These are phyloP conservation scores for Metahyphopichia silvanorum DNA, from an alignment of 805 yeast species.

Conservation along the genomic window DNA sequence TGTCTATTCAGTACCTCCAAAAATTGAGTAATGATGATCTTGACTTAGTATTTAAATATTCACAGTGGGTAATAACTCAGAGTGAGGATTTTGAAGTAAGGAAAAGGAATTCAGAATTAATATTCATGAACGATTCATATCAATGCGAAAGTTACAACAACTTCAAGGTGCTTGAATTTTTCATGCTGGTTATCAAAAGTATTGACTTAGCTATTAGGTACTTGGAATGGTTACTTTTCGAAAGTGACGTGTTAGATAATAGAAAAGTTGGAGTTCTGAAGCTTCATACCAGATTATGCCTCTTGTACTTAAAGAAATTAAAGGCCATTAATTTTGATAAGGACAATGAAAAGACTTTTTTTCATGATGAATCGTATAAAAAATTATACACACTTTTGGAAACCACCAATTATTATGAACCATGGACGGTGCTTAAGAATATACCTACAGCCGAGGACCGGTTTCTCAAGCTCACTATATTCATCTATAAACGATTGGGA, in stretches of 20 bases:
- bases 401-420: conserved; percentile 30
- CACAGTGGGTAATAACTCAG: conserved; percentile 48
- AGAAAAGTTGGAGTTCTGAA: conserved; percentile 16
- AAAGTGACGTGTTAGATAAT: conserved; percentile 27
- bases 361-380: conserved; percentile 14
- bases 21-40: conserved; percentile 48
- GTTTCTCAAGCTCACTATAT: conserved; percentile 47
- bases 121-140: conserved; percentile 66
- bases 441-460: conserved; percentile 30
- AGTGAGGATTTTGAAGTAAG: conserved; percentile 4
- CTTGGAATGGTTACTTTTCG: conserved; percentile 39
- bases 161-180: conserved; percentile 48
- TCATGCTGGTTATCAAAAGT: conserved; percentile 25
- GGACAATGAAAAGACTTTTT: conserved; percentile 9
- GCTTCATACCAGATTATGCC: conserved; percentile 32
- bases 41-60: conserved; percentile 54
- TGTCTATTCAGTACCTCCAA: conserved; percentile 56
- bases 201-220: conserved; percentile 37
- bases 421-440: conserved; percentile 30
- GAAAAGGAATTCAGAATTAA: conserved; percentile 31
- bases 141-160: conserved; percentile 59
- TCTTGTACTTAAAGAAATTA: conserved; percentile 28
- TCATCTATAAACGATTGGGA: conserved; percentile 55
- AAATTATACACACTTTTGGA: conserved; percentile 33
- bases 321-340: conserved; percentile 7